Conservation (phyloP, 2,329 filamentous ascomycete genomes). For the Torrubiella hemipterigena region DNA sequence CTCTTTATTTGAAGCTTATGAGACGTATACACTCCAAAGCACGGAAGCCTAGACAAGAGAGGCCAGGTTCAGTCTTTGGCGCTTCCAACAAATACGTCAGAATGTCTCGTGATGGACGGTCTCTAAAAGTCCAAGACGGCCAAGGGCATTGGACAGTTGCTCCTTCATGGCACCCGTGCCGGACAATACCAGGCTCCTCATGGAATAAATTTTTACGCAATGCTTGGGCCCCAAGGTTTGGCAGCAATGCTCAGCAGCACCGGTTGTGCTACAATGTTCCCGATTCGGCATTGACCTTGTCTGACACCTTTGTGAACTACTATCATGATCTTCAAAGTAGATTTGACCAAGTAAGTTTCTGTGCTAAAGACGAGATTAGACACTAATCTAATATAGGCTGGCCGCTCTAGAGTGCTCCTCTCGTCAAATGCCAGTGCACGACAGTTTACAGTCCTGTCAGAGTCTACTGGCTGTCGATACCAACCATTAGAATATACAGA, state of each 20-base stretch:
- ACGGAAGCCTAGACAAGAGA: too few relatives aligned
- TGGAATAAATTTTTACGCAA: slow-evolving; percentile 9
- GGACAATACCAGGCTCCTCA: slow-evolving; percentile 5
- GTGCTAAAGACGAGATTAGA: neutral
- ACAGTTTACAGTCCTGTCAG: neutral
- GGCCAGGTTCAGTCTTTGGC: slow-evolving; percentile 3
- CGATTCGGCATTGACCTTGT: slow-evolving; percentile 4
- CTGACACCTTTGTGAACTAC: slow-evolving; percentile 1
- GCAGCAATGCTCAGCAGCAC: neutral
- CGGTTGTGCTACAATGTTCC: slow-evolving; percentile 2
- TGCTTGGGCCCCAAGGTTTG: slow-evolving; percentile 3
- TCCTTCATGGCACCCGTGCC: slow-evolving; percentile 5
- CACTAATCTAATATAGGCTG: neutral
- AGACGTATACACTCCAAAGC: too few relatives aligned
- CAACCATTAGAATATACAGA: neutral
- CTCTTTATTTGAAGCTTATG: too few relatives aligned
- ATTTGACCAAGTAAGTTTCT: slow-evolving; percentile 5
- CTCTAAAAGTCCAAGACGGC: slow-evolving; percentile 3
- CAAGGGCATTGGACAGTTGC: slow-evolving; percentile 3
- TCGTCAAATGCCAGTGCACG: neutral
- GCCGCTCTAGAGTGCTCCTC: neutral
- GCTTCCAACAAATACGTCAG: slow-evolving; percentile 1
- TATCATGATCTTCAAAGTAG: slow-evolving; percentile 3
- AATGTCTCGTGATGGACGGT: slow-evolving; percentile 1
- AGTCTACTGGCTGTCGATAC: neutral